Conservation (phyloP, 2,329 filamentous ascomycete species). For the Colletotrichum incanum region DNA sequence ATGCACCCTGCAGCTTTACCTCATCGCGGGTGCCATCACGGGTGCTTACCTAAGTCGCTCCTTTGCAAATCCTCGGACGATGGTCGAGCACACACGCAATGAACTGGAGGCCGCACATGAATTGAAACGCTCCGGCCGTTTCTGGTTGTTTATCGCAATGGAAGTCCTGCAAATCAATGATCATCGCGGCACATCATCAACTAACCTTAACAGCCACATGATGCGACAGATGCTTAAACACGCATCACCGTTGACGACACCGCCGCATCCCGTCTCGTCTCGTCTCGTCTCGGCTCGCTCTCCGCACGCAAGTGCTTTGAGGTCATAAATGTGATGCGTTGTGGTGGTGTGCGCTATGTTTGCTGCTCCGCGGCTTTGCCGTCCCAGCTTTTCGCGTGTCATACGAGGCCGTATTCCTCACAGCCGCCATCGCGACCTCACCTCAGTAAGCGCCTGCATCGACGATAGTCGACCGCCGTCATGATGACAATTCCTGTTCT, state of each 20-base stretch:
- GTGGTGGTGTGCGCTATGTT: not conserved
- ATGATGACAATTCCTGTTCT: not conserved
- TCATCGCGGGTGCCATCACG: not conserved
- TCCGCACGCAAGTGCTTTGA: not conserved
- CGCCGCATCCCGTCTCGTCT: constrained; percentile 1
- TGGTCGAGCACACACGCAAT: constrained; percentile 7
- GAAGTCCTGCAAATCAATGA: constrained; percentile 1
- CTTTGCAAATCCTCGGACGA: constrained; percentile 14
- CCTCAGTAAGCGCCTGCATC: constrained; percentile 22
- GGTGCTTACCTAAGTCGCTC: constrained; percentile 6
- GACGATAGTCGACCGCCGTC: not conserved
- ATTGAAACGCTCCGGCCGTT: constrained; percentile 36
- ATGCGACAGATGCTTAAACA: constrained; percentile 6
- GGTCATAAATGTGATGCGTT: not conserved
- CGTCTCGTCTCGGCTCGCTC: not conserved
- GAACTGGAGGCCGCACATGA: not conserved
- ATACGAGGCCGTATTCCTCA: constrained; percentile 13
- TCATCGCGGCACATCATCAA: constrained; percentile 3
- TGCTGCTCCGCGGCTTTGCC: not conserved
- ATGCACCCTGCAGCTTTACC: not conserved
- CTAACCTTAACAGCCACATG: not conserved
- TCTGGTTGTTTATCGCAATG: constrained; percentile 16
- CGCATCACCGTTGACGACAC: not conserved
- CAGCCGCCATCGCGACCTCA: not conserved
- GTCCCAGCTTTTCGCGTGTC: not conserved